These are phyloP conservation scores for Skeletonema menzelii DNA, from an alignment of 108 stramenopile genomes.

Conservation along the genomic window DNA sequence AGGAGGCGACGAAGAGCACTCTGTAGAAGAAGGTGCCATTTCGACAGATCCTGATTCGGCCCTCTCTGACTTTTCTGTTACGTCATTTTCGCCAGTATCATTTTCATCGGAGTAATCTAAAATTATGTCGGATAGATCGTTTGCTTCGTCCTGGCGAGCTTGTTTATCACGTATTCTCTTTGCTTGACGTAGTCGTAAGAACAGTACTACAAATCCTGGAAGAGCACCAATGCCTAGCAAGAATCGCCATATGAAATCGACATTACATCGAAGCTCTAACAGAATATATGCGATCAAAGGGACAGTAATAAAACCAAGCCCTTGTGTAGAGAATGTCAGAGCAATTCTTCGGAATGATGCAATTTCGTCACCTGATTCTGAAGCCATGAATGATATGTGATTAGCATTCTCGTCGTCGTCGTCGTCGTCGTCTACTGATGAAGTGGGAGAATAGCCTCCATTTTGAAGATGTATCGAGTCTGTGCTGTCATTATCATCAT, in stretches of 20 bases:
- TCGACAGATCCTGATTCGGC: not conserved
- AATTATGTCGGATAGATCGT: not conserved
- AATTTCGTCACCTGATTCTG: constrained; percentile 6
- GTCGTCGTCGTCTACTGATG: not conserved
- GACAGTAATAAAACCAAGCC: constrained; percentile 55
- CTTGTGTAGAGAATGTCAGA: constrained; percentile 68
- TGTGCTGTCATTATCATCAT: not conserved
- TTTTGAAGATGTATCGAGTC: not conserved
- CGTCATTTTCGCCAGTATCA: not conserved
- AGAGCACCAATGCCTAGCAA: constrained; percentile 45
- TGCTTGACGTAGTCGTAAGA: constrained; percentile 22
- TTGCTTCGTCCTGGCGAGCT: not conserved
- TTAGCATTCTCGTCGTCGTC: constrained; percentile 1
- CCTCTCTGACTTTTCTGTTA: not conserved
- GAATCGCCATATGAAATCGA: constrained; percentile 44
- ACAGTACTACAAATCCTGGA: constrained; percentile 47
- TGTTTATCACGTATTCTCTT: not conserved
- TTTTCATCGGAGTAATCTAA: not conserved
- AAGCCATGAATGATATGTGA: not conserved
- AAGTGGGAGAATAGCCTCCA: not conserved
- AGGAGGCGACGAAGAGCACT: not conserved
- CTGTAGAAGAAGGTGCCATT: not conserved
- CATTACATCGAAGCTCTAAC: constrained; percentile 17
- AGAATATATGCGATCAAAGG: constrained; percentile 45
- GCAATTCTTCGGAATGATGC: constrained; percentile 46